These are phyloP conservation scores for Reticulascus tulasneorum DNA, from an alignment of 2,329 filamentous ascomycete species.

Conservation along the genomic window DNA sequence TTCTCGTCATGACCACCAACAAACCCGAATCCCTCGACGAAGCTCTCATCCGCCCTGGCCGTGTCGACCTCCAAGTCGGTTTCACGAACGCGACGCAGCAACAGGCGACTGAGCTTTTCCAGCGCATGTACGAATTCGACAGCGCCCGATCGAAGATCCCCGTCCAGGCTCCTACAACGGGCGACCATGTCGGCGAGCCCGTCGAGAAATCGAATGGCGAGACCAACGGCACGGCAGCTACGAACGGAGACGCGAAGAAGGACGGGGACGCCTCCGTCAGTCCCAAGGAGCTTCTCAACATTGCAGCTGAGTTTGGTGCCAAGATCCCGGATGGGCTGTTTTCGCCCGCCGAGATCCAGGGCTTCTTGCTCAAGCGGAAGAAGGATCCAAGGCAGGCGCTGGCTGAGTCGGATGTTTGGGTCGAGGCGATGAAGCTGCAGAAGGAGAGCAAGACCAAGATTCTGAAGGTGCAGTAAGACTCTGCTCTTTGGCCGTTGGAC, in stretches of 20 bases:
- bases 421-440: slow-evolving; percentile 45
- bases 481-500: too few species aligned
- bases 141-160: slow-evolving; percentile 6
- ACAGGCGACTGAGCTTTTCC: slow-evolving; percentile 56
- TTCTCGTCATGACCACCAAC: slow-evolving; percentile 82
- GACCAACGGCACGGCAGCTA: not conserved
- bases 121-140: slow-evolving; percentile 55
- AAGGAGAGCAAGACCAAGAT: slow-evolving; percentile 48
- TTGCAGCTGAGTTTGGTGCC: slow-evolving; percentile 47
- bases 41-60: slow-evolving; percentile 65
- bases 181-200: slow-evolving; percentile 2
- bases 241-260: slow-evolving; percentile 7
- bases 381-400: slow-evolving; percentile 53
- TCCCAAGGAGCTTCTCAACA: slow-evolving; percentile 36
- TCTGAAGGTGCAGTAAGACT: slow-evolving; percentile 41
- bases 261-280: slow-evolving; percentile 11
- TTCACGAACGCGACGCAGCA: slow-evolving; percentile 23
- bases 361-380: slow-evolving; percentile 60
- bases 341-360: slow-evolving; percentile 61
- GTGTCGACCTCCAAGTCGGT: slow-evolving; percentile 18
- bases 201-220: slow-evolving; percentile 5
- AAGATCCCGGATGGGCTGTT: slow-evolving; percentile 50
- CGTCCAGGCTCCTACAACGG: slow-evolving; percentile 9
- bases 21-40: slow-evolving; percentile 68
- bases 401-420: slow-evolving; percentile 50